Evolutionary conservation across 2,329 filamentous ascomycete genomes (phyloP).

Genomic region (Corynespora cassiicola): DNA sequence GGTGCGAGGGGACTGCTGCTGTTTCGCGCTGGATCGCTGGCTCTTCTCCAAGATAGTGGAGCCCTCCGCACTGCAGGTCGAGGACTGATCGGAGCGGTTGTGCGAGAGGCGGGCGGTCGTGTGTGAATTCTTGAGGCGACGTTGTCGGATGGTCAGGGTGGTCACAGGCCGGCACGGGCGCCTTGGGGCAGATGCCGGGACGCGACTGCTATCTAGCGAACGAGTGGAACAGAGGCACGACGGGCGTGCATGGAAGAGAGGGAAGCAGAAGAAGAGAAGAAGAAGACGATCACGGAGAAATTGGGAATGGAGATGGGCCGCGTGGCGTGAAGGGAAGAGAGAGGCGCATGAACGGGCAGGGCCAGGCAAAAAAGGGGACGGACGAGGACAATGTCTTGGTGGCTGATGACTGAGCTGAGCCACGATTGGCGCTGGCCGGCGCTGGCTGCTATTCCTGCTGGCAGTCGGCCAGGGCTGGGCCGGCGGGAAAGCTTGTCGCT

Average conservation of each 20-base stretch:
- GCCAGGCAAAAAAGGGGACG: too few relatives aligned
- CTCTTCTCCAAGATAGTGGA: conserved; percentile 24
- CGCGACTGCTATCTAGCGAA: conserved; percentile 1
- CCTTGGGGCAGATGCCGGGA: conserved; percentile 7
- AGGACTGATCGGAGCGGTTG: conserved; percentile 11
- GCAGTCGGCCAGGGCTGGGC: too few relatives aligned
- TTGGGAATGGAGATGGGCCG: too few relatives aligned
- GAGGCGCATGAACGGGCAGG: too few relatives aligned
- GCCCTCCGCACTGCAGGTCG: conserved; percentile 37
- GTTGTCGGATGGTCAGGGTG: conserved; percentile 15
- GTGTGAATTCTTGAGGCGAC: conserved; percentile 18
- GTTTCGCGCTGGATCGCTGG: conserved; percentile 19
- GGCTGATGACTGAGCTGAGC: too few relatives aligned
- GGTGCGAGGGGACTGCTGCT: conserved; percentile 51
- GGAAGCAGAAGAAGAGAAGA: conserved; percentile 13
- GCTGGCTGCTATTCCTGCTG: too few relatives aligned
- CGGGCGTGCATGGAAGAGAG: neutral
- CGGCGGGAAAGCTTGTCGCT: too few relatives aligned
- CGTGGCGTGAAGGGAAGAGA: too few relatives aligned
- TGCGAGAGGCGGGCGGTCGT: conserved; percentile 6
- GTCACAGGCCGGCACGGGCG: conserved; percentile 1
- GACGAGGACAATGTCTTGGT: too few relatives aligned
- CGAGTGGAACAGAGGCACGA: neutral
- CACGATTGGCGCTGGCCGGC: too few relatives aligned
- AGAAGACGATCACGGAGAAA: too few relatives aligned